Conservation (phyloP, 257 asterid species). For the Solanum bulbocastanum region DNA sequence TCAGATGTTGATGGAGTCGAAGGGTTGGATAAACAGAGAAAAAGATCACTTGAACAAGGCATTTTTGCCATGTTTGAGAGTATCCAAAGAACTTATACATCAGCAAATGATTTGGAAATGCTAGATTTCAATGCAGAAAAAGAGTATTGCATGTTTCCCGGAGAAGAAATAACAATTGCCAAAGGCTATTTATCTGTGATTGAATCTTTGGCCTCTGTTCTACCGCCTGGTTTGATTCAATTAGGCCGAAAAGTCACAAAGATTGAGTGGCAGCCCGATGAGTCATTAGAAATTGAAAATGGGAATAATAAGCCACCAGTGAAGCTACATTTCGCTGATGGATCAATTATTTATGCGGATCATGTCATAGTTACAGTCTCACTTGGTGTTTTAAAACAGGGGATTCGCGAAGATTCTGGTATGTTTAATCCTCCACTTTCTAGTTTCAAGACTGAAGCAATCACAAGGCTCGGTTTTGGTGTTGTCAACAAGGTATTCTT, state of each 20-base stretch:
- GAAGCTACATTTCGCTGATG: slow-evolving; percentile 55
- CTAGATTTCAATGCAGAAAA: slow-evolving; percentile 73
- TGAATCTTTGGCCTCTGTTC: slow-evolving; percentile 44
- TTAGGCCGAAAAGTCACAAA: slow-evolving; percentile 40
- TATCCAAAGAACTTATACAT: slow-evolving; percentile 66
- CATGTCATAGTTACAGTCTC: slow-evolving; percentile 82
- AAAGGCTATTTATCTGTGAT: slow-evolving; percentile 56
- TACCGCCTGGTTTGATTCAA: slow-evolving; percentile 56
- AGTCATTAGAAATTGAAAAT: not conserved
- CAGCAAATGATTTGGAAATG: slow-evolving; percentile 46
- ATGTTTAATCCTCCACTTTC: slow-evolving; percentile 66
- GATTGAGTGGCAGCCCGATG: slow-evolving; percentile 48
- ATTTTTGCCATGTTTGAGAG: slow-evolving; percentile 72
- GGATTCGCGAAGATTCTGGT: slow-evolving; percentile 23
- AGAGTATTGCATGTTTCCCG: slow-evolving; percentile 65
- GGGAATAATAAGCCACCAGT: slow-evolving; percentile 32
- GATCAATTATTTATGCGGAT: slow-evolving; percentile 49
- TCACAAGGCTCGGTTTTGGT: slow-evolving; percentile 69
- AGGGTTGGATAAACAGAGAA: slow-evolving; percentile 35
- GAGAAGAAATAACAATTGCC: slow-evolving; percentile 73
- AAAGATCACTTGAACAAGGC: slow-evolving; percentile 32
- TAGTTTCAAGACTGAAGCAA: slow-evolving; percentile 40
- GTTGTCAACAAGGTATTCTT: slow-evolving; percentile 79
- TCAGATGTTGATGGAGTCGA: not conserved
- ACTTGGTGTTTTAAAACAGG: slow-evolving; percentile 65